These are phyloP conservation scores for Tetrapisispora phaffii DNA, from an alignment of 805 yeast species.

Conservation along the genomic window DNA sequence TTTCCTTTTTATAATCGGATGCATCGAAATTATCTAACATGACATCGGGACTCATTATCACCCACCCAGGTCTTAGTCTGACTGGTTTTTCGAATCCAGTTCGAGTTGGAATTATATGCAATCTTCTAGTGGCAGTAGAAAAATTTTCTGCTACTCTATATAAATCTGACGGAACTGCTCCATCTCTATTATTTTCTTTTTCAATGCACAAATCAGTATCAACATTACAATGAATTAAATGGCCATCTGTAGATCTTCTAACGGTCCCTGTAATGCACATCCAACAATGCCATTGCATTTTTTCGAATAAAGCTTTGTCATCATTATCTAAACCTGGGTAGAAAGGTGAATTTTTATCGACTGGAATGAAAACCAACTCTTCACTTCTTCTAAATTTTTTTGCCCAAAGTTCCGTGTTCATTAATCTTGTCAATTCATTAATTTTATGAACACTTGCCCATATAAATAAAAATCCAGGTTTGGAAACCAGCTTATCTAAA, in stretches of 20 bases:
- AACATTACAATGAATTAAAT: conserved; percentile 82
- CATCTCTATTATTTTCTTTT: conserved; percentile 31
- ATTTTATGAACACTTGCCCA: conserved; percentile 80
- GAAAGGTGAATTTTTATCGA: conserved; percentile 52
- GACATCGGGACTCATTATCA: conserved; percentile 75
- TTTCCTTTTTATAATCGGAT: conserved; percentile 35
- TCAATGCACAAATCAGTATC: conserved; percentile 84
- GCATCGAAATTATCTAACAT: conserved; percentile 60
- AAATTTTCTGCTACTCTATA: conserved; percentile 84
- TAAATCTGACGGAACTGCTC: conserved; percentile 62
- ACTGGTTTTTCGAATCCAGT: conserved; percentile 58
- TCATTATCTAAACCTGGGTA: conserved; percentile 49
- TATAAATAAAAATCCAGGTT: conserved; percentile 76
- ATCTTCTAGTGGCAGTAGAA: conserved; percentile 66
- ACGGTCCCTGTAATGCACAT: conserved; percentile 96
- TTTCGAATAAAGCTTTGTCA: conserved; percentile 44
- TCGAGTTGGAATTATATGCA: conserved; percentile 74
- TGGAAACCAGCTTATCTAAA: conserved; percentile 60
- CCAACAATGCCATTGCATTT: conserved; percentile 94
- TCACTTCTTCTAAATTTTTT: conserved; percentile 79
- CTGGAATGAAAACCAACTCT: conserved; percentile 74
- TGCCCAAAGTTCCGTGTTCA: conserved; percentile 46
- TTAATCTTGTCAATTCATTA: conserved; percentile 46
- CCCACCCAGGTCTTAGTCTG: conserved; percentile 80
- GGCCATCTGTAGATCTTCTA: conserved; percentile 71